Conservation (phyloP, 2,329 filamentous ascomycete genomes). For the Trichoderma polysporum region DNA sequence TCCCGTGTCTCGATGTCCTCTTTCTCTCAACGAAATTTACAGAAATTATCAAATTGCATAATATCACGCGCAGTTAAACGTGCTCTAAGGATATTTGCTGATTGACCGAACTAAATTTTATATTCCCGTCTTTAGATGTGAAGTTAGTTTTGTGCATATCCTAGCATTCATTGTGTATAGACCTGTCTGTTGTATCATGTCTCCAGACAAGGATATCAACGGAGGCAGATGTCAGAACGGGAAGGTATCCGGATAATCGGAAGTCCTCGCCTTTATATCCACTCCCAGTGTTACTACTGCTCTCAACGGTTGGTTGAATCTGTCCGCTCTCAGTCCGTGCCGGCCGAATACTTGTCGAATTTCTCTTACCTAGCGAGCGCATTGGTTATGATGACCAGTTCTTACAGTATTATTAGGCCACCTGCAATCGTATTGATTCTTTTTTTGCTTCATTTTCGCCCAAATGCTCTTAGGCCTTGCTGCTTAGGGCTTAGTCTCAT, state of each 20-base stretch:
- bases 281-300: background rate
- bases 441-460: background rate
- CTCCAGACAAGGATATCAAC: background rate
- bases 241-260: constrained; percentile 19
- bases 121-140: background rate
- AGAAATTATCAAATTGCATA: background rate
- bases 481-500: background rate
- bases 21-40: background rate
- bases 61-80: background rate
- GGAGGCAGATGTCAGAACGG: constrained; percentile 5
- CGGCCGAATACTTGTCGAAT: background rate
- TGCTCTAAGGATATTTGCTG: background rate
- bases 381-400: background rate
- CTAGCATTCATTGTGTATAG: background rate
- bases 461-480: background rate
- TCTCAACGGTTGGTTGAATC: background rate
- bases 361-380: too few relatives aligned
- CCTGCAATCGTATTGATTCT: background rate
- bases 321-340: background rate
- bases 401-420: background rate
- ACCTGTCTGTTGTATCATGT: background rate
- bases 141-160: too few relatives aligned
- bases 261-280: background rate
- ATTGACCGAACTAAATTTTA: background rate
- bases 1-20: background rate